Conservation (phyloP, 441 rosid species). For the Euphorbia corollata region DNA sequence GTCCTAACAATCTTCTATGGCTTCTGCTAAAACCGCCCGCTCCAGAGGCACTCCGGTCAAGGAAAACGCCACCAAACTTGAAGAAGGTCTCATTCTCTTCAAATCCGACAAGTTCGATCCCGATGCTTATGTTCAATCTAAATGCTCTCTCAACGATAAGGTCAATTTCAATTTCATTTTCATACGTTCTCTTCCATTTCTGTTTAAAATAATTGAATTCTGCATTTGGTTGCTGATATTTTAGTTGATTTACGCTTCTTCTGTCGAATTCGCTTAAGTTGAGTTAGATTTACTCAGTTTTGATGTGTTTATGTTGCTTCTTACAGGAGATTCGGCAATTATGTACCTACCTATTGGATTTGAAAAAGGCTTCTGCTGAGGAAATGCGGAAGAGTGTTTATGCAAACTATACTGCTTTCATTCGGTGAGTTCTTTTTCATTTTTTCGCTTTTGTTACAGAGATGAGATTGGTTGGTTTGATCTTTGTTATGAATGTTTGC, state of each 20-base stretch:
- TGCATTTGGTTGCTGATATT: neutral
- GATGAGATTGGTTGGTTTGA: neutral
- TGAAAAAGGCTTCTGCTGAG: slow-evolving; percentile 96
- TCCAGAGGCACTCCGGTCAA: slow-evolving; percentile 29
- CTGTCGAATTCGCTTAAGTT: neutral
- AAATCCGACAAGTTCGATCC: slow-evolving; percentile 92
- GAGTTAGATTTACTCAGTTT: neutral
- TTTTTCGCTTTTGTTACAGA: neutral
- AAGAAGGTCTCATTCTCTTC: slow-evolving; percentile 76
- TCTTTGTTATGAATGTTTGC: neutral
- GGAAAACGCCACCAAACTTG: slow-evolving; percentile 66
- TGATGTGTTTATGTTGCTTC: neutral
- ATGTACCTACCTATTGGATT: slow-evolving; percentile 72
- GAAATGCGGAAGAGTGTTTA: slow-evolving; percentile 98
- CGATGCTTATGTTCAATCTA: slow-evolving; percentile 82
- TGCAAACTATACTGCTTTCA: slow-evolving; percentile 94
- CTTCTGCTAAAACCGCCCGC: slow-evolving; percentile 43
- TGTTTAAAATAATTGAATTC: too few species aligned
- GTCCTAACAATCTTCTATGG: too few species aligned
- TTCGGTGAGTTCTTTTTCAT: slow-evolving; percentile 43
- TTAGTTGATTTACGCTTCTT: neutral
- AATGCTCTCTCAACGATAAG: slow-evolving; percentile 93
- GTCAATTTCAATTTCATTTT: slow-evolving; percentile 22
- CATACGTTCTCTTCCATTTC: neutral
- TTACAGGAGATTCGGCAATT: slow-evolving; percentile 75